Percentiles rank a stretch among this genome's conserved stretches.
phyloP scores from a whole-genome alignment of 805 yeast genomes.

The Yarrowia keelungensis region DNA sequence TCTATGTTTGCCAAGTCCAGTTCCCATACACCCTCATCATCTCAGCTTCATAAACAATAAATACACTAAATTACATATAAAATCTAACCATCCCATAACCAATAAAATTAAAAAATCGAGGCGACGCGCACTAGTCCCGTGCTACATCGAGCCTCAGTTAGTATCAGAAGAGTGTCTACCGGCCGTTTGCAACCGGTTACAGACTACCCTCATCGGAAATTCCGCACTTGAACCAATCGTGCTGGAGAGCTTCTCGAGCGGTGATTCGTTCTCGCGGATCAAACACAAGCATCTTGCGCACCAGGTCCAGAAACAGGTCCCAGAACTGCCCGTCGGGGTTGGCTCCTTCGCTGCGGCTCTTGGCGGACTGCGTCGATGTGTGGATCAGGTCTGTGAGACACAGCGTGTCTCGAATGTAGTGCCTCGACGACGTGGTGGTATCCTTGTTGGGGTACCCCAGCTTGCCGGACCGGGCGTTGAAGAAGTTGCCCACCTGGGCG shows the following conservation, averaged over 20 bases:
- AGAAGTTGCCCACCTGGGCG: constrained; percentile 45
- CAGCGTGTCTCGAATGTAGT: constrained; percentile 51
- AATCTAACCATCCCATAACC: constrained; percentile 26
- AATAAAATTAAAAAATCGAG: constrained; percentile 26
- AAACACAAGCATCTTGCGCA: constrained; percentile 68
- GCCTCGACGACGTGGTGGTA: constrained; percentile 50
- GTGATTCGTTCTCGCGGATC: constrained; percentile 76
- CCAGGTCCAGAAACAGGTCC: constrained; percentile 78
- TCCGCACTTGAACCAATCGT: constrained; percentile 70
- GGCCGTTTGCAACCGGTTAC: too few species aligned
- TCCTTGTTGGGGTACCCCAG: constrained; percentile 51
- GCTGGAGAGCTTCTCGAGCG: constrained; percentile 77
- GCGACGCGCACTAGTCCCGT: background rate
- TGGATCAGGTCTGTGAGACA: constrained; percentile 40
- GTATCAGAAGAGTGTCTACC: constrained; percentile 8
- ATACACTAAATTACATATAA: constrained; percentile 30
- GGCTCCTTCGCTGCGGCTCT: constrained; percentile 47
- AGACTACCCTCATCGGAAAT: constrained; percentile 41
- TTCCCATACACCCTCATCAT: too few species aligned
- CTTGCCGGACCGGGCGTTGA: constrained; percentile 46
- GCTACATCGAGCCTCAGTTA: constrained; percentile 1
- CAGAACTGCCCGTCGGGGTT: constrained; percentile 63
- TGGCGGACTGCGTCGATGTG: constrained; percentile 40
- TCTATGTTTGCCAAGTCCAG: too few species aligned
- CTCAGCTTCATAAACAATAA: constrained; percentile 2